Conservation (phyloP, 2,329 filamentous ascomycete genomes). For the Periconia sp. region DNA sequence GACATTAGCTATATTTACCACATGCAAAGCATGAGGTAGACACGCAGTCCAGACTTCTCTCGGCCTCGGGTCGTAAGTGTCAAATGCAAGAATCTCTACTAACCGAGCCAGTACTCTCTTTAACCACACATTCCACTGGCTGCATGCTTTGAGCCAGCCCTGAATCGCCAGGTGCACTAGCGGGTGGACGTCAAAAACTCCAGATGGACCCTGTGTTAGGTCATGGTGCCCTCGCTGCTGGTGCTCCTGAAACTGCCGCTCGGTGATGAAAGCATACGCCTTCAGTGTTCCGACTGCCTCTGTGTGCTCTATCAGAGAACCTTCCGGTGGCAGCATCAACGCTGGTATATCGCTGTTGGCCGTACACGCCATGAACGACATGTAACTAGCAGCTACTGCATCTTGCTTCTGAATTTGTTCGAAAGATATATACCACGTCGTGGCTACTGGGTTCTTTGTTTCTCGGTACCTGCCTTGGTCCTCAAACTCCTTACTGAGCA, state of each 20-base stretch:
- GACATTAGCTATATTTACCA: conserved; percentile 6
- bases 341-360: conserved; percentile 36
- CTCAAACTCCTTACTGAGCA: conserved; percentile 39
- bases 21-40: conserved; percentile 34
- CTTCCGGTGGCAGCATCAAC: conserved; percentile 34
- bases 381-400: conserved; percentile 34
- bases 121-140: conserved; percentile 16
- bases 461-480: conserved; percentile 36
- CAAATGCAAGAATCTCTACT: conserved; percentile 24
- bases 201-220: conserved; percentile 7
- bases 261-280: conserved; percentile 40
- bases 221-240: not conserved
- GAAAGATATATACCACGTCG: conserved; percentile 48
- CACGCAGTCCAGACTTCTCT: conserved; percentile 31
- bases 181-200: conserved; percentile 37
- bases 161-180: conserved; percentile 44
- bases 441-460: conserved; percentile 39
- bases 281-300: conserved; percentile 43
- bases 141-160: conserved; percentile 37
- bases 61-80: conserved; percentile 20
- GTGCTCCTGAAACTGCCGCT: conserved; percentile 6
- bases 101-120: conserved; percentile 21
- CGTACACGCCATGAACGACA: conserved; percentile 45
- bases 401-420: conserved; percentile 38
- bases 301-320: conserved; percentile 19